A percentile compares a stretch with the other conserved stretches of the same genome.
Evolutionary conservation across 257 asterid genomes (phyloP).

Genomic region (Paulownia fortunei): DNA sequence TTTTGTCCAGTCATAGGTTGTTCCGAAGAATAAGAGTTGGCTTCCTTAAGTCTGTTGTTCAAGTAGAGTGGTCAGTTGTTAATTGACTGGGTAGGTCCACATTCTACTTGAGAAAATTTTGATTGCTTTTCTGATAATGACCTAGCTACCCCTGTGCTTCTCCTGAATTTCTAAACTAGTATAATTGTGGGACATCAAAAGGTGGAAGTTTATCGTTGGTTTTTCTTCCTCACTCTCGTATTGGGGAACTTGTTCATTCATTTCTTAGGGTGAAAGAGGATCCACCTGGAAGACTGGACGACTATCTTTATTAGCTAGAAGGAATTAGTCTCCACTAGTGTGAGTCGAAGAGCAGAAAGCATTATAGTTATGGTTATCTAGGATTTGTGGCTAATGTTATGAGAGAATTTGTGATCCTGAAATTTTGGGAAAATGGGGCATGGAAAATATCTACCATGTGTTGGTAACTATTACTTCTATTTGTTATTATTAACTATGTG

Average conservation of each 20-base stretch:
- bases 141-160: not conserved
- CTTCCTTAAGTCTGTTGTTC: not conserved
- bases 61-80: not conserved
- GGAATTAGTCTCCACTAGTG: not conserved
- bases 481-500: too few relatives aligned
- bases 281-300: too few relatives aligned
- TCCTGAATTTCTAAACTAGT: not conserved
- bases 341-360: not conserved
- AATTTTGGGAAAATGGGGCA: not conserved
- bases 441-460: too few relatives aligned
- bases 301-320: not conserved
- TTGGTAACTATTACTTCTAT: not conserved
- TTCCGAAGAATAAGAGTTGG: not conserved
- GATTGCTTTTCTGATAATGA: not conserved
- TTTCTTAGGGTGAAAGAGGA: too few relatives aligned
- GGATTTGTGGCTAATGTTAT: not conserved
- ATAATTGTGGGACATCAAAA: not conserved
- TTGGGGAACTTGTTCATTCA: not conserved
- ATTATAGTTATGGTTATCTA: not conserved
- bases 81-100: not conserved
- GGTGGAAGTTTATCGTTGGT: not conserved
- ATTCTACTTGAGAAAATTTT: not conserved
- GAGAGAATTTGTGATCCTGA: not conserved
- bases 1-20: not conserved
- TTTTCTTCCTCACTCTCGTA: not conserved